These are phyloP conservation scores for Aurinia saxatilis DNA, from an alignment of 345 rosid genomes.

Conservation along the genomic window DNA sequence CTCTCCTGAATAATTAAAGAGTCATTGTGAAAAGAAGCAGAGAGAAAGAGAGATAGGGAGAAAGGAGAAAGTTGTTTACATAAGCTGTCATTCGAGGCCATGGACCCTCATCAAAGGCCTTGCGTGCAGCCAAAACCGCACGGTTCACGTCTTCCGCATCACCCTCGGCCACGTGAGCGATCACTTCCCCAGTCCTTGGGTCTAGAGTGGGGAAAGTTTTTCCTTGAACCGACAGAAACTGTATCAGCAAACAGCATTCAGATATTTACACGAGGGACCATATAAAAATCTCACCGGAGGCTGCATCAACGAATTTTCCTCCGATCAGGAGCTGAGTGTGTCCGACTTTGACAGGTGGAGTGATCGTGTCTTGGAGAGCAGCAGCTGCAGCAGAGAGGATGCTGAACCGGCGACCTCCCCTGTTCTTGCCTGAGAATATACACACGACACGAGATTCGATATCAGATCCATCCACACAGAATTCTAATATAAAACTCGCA, in stretches of 20 bases:
- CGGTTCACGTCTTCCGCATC: conserved; percentile 32
- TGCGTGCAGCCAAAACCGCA: conserved; percentile 31
- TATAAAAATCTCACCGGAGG: conserved; percentile 76
- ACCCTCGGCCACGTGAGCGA: conserved; percentile 35
- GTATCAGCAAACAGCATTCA: background rate
- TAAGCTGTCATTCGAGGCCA: conserved; percentile 42
- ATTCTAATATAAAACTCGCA: background rate
- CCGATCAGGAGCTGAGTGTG: conserved; percentile 60
- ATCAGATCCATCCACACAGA: too few species aligned
- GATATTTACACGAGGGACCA: background rate
- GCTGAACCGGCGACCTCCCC: conserved; percentile 43
- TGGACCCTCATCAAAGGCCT: conserved; percentile 33
- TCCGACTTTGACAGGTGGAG: conserved; percentile 54
- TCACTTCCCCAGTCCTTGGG: conserved; percentile 33
- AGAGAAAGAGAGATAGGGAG: background rate
- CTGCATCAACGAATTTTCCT: conserved; percentile 78
- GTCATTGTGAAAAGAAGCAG: conserved; percentile 1
- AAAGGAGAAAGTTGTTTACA: conserved; percentile 1
- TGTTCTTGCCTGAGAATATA: conserved; percentile 40
- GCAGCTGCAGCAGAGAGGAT: conserved; percentile 35
- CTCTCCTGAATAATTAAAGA: conserved; percentile 52
- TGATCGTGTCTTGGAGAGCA: conserved; percentile 44
- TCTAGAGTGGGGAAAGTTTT: conserved; percentile 32
- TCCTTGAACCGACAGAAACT: conserved; percentile 22
- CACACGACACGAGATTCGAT: background rate